phyloP scores from a whole-genome alignment of 75 land plant genomes.

The Azolla pinnata region DNA sequence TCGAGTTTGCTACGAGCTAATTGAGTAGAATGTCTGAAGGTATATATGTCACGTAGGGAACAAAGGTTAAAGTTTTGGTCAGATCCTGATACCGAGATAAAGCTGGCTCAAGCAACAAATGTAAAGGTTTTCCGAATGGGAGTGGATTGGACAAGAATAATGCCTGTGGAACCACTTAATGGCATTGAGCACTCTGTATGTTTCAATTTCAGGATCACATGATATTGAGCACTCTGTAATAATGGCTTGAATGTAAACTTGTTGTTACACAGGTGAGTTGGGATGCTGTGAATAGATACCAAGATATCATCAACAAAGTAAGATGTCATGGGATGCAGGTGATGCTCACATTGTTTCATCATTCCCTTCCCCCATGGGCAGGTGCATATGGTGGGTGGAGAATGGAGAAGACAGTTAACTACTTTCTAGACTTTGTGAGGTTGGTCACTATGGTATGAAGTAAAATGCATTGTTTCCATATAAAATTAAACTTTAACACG shows the following conservation, averaged over 20 bases:
- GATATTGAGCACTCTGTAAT: no score
- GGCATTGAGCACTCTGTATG: constrained; percentile 52
- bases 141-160: constrained; percentile 88
- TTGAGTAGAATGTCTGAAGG: not conserved
- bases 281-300: constrained; percentile 77
- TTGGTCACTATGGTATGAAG: no score
- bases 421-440: constrained; percentile 89
- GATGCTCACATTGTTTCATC: constrained; percentile 96
- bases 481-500: no score
- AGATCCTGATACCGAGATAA: constrained; percentile 87
- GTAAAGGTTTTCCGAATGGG: constrained; percentile 86
- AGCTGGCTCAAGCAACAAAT: constrained; percentile 76
- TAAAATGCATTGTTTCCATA: no score
- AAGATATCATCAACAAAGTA: constrained; percentile 72
- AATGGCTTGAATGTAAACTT: no score
- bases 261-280: constrained; percentile 53
- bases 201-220: not conserved
- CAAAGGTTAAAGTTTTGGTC: constrained; percentile 94
- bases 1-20: not conserved
- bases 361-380: constrained; percentile 98
- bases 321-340: constrained; percentile 84
- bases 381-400: constrained; percentile 98
- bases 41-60: constrained; percentile 35
- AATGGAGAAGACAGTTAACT: constrained; percentile 67
- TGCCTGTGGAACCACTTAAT: constrained; percentile 70